Evolutionary conservation across 1,284 basidiomycete species (phyloP).

Genomic region (Malassezia dermatis): DNA sequence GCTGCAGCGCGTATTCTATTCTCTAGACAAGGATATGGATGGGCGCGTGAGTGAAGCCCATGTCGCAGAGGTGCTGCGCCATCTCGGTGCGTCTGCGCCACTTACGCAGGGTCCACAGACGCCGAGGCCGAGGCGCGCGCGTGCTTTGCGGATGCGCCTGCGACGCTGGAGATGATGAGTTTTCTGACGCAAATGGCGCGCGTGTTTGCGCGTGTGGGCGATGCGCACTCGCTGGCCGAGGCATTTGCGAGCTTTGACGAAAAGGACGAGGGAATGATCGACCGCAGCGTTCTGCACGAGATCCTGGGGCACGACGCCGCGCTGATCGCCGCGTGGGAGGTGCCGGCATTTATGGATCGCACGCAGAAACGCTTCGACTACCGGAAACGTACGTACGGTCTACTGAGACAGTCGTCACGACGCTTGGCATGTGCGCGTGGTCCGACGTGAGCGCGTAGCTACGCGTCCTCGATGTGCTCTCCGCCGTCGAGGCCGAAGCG

Average conservation of each 20-base stretch:
- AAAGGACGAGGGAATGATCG: slow-evolving; percentile 36
- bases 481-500: slow-evolving; percentile 18
- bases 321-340: not conserved
- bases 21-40: slow-evolving; percentile 48
- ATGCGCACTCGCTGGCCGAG: slow-evolving; percentile 32
- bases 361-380: slow-evolving; percentile 39
- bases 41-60: slow-evolving; percentile 44
- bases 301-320: slow-evolving; percentile 36
- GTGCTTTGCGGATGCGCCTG: slow-evolving; percentile 15
- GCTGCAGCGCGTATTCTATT: slow-evolving; percentile 49
- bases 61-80: slow-evolving; percentile 37
- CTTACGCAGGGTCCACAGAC: not conserved
- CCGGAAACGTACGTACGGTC: slow-evolving; percentile 32
- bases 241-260: slow-evolving; percentile 48
- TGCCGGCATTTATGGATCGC: slow-evolving; percentile 36
- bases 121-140: not conserved
- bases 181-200: slow-evolving; percentile 46
- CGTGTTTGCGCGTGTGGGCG: slow-evolving; percentile 33
- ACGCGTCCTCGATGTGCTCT: slow-evolving; percentile 17
- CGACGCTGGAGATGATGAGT: slow-evolving; percentile 31
- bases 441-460: not conserved
- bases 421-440: slow-evolving; percentile 13
- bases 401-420: slow-evolving; percentile 4
- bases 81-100: slow-evolving; percentile 32
- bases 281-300: slow-evolving; percentile 32